phyloP scores from a whole-genome alignment of 2,329 filamentous ascomycete species.

The Fusarium staphyleae region DNA sequence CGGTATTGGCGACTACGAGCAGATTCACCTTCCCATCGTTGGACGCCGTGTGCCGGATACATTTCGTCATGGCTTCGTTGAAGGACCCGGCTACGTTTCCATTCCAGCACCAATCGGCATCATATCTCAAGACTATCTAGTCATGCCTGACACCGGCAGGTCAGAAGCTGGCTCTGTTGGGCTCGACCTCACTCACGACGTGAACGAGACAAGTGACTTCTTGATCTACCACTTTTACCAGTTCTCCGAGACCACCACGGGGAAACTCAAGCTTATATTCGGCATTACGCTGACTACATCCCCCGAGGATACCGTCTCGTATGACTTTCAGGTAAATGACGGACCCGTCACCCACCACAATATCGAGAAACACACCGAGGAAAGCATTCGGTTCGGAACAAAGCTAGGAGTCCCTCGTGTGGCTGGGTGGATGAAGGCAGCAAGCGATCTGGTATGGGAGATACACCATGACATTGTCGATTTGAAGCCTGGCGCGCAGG shows the following conservation, averaged over 20 bases:
- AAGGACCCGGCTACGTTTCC: conserved; percentile 59
- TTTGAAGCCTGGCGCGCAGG: conserved; percentile 5
- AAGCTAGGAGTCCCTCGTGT: conserved; percentile 28
- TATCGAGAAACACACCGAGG: conserved; percentile 11
- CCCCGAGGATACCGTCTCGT: conserved; percentile 9
- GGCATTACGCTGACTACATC: conserved; percentile 24
- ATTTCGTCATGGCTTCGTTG: conserved; percentile 66
- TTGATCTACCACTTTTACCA: conserved; percentile 22
- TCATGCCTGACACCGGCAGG: conserved; percentile 26
- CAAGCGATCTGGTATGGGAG: conserved; percentile 26
- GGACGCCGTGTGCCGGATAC: conserved; percentile 55
- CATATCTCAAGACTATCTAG: conserved; percentile 1
- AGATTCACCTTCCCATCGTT: conserved; percentile 63
- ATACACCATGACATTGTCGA: conserved; percentile 5
- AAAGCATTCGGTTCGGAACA: conserved; percentile 25
- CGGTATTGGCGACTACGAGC: conserved; percentile 48
- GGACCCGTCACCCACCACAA: not conserved
- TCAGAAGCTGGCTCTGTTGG: conserved; percentile 16
- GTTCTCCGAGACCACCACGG: not conserved
- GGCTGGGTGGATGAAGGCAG: conserved; percentile 32
- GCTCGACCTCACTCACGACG: not conserved
- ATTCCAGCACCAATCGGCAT: conserved; percentile 20
- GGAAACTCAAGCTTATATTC: conserved; percentile 14
- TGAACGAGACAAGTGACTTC: not conserved
- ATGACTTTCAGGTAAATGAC: conserved; percentile 17